Base-by-base conservation (phyloP, 352 stramenopile species). In the Globisporangium orthogonon region DNA sequence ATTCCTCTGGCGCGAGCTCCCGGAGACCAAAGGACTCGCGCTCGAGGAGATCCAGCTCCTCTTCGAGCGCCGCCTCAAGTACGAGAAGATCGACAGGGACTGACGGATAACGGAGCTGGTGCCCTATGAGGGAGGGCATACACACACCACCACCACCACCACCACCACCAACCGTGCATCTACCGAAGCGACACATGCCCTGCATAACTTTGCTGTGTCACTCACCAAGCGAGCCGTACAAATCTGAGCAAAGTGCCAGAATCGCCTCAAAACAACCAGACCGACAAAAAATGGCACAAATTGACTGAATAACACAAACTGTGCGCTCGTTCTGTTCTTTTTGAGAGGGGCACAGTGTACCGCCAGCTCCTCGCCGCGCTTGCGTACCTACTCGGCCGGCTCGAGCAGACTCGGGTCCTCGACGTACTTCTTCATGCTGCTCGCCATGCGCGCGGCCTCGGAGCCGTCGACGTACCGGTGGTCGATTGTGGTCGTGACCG, bases 11-110 rank as follows among this genome's bases (percentile, higher is more conserved):
- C 65, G 68, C 51, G 63, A 67, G 48, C 63, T 98, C 43, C 95
- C 92, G 0, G 95, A 98, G 75, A 98, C 93, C 13, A 97, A 97
- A 48, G 94, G 94, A 4, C 64, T 97, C 14, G 76, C 74, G 35
- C 80, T 98, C 1, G 94, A 98, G 65, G 89, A 98, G 49, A 97
- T 98, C 56, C 83, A 97, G 66, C 61, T 67, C 30, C 76, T 97
- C 37, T 98, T 98, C 69, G 64, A 76, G 44, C 62, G 63, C 7
- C 61, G 62, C 4, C 46, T 54, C 23, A 60, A 58, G 37, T 85
- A 87, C 54, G 65, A 63, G 29, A 69, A 70, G 37, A 76, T 82
- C 52, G 67, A 76, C 47, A 70, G 69, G 47, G 39, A 64, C 23
- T 54, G 47, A 29, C 7, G 23, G 23, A 23, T 23, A 23, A 23